Base-by-base conservation (phyloP, 1,139 yeast species). In the Yamadazyma trypodendri region DNA sequence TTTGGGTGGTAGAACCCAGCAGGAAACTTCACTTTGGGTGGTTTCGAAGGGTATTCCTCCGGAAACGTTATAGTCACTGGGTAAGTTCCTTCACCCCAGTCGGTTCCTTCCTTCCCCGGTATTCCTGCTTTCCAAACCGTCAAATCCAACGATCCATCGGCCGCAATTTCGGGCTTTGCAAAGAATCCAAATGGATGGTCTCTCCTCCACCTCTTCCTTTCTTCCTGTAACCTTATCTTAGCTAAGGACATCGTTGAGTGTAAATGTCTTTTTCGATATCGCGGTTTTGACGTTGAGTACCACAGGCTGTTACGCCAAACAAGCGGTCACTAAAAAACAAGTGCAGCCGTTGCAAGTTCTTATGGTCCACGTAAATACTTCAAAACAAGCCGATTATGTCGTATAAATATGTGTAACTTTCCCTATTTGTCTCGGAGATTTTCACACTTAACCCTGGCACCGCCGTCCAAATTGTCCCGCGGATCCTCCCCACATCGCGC, bases 181-280 rank as follows among this genome's bases (percentile, higher is more conserved):
- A 68, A 89, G 62, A 92, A 92, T 3, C 98, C 98, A 62, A 89
- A 92, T 0, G 99, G 99, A 60, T 94, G 99, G 58, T 90, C 97
- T 61, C 89, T 92, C 51, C 99, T 80, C 99, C 99, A 92, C 60
- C 85, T 90, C 63, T 90, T 92, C 59, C 97, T 72, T 60, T 86
- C 95, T 59, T 85, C 94, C 57, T 87, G 95, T 41, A 88, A 72
- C 50, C 96, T 75, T 45, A 81, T 88, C 49, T 84, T 72, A 56
- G 94, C 83, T 46, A 88, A 74, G 18, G 77, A 70, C 75, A 60
- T 58, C 25, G 25, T 18, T 18, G 21, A 18, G 21, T 18, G 21
- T 18, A 18, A 18, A 18, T 18, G 21, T 18, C n/a, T 38, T 34
- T 34, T 24, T 18, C 29, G 16, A 16, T 15, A 31, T 31, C 40